These are phyloP conservation scores for Cymbidium sinense DNA, from an alignment of 106 monocot species.

Conservation along the genomic window DNA sequence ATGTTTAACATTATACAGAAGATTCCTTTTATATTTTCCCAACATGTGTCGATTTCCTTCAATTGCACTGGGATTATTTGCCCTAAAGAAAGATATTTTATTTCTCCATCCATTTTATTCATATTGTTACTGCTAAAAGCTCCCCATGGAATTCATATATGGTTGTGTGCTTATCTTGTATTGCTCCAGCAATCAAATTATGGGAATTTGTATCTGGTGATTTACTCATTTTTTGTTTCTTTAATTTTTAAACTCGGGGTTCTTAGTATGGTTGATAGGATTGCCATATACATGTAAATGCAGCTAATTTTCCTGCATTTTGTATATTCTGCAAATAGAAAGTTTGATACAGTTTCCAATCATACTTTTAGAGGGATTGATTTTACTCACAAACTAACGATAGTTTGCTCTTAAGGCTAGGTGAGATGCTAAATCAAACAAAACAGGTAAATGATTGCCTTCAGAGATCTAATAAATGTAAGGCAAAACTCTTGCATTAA, in stretches of 20 bases:
- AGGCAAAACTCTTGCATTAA: background rate
- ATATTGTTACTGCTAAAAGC: background rate
- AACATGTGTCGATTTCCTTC: background rate
- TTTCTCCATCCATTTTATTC: background rate
- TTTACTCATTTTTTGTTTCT: background rate
- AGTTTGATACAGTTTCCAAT: background rate
- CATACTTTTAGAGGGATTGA: background rate
- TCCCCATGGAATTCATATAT: background rate
- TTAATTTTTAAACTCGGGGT: background rate
- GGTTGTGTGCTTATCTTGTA: background rate
- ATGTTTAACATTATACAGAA: background rate
- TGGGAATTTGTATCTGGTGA: background rate
- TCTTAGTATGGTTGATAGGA: background rate
- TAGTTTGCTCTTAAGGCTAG: background rate
- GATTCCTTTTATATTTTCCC: background rate
- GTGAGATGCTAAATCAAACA: background rate
- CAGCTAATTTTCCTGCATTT: background rate
- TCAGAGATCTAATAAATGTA: background rate
- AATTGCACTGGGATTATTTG: constrained; percentile 1
- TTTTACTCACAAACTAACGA: background rate
- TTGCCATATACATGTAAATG: background rate
- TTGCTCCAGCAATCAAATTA: background rate
- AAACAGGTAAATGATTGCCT: background rate
- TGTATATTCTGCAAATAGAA: background rate
- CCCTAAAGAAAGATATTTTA: background rate